Percentiles rank a stretch among this genome's conserved stretches.
Conservation (phyloP, 2,329 filamentous ascomycete species). For the Hirsutella rhossiliensis region DNA sequence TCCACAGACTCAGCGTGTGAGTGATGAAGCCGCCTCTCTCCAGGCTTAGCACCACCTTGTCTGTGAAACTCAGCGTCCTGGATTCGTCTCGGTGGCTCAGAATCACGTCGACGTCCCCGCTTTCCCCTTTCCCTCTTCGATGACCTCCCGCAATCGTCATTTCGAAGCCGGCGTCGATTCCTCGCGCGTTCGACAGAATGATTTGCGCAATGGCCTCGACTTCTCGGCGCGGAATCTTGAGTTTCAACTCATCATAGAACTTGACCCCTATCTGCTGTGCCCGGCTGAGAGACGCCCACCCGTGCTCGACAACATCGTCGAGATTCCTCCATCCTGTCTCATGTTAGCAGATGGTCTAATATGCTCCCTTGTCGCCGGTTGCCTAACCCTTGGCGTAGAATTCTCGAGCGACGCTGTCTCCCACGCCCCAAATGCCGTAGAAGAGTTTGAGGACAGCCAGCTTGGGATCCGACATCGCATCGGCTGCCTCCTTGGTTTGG, state of each 20-base stretch:
- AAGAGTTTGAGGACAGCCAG: slow-evolving; percentile 58
- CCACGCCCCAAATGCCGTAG: slow-evolving; percentile 87
- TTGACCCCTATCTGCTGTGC: slow-evolving; percentile 92
- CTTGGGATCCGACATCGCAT: slow-evolving; percentile 50
- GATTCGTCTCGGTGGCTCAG: slow-evolving; percentile 64
- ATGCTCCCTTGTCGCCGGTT: not conserved
- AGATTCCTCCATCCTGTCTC: slow-evolving; percentile 61
- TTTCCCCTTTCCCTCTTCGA: slow-evolving; percentile 59
- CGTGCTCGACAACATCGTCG: slow-evolving; percentile 75
- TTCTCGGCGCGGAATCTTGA: slow-evolving; percentile 60
- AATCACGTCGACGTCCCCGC: slow-evolving; percentile 78
- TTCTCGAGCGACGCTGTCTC: slow-evolving; percentile 63
- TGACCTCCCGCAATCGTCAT: slow-evolving; percentile 67
- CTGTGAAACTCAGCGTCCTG: slow-evolving; percentile 58
- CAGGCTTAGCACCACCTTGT: slow-evolving; percentile 57
- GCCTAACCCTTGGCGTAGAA: slow-evolving; percentile 55
- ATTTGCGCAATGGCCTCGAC: slow-evolving; percentile 55
- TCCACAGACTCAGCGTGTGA: slow-evolving; percentile 63
- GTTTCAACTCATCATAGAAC: slow-evolving; percentile 75
- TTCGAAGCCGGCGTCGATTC: slow-evolving; percentile 41
- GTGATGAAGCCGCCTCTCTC: slow-evolving; percentile 63
- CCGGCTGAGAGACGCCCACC: slow-evolving; percentile 62
- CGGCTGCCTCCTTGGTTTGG: slow-evolving; percentile 48
- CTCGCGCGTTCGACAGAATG: slow-evolving; percentile 55
- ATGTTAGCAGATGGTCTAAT: not conserved